Percentiles rank a stretch among this genome's conserved stretches.
Conservation (phyloP, 1,284 basidiomycete genomes). For the Veloporphyrellus conicus region DNA sequence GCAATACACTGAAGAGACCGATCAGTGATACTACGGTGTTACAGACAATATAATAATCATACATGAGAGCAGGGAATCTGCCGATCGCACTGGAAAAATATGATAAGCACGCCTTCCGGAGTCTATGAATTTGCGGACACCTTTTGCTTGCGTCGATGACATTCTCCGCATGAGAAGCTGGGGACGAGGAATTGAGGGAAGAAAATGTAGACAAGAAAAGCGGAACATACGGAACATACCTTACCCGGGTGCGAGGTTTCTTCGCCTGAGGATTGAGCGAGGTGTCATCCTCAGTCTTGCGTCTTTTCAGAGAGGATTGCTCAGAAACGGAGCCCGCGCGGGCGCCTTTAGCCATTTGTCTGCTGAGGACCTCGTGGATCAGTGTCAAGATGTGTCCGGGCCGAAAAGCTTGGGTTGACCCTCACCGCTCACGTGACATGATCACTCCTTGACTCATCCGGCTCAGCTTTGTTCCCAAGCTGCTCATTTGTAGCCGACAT, state of each 20-base stretch:
- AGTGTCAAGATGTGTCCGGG: constrained; percentile 19
- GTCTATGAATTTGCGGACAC: constrained; percentile 33
- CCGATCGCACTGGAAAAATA: constrained; percentile 60
- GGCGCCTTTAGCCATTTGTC: constrained; percentile 27
- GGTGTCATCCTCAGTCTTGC: constrained; percentile 62
- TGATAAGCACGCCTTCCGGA: constrained; percentile 18
- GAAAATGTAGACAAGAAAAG: constrained; percentile 4
- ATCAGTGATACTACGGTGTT: constrained; percentile 12
- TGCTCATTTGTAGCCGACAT: not conserved
- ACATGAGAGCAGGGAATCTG: constrained; percentile 80
- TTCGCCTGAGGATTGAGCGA: constrained; percentile 45
- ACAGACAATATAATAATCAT: constrained; percentile 9
- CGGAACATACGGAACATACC: constrained; percentile 36
- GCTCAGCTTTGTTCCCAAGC: not conserved
- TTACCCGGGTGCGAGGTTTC: constrained; percentile 72
- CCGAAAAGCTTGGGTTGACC: constrained; percentile 3
- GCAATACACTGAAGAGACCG: constrained; percentile 57
- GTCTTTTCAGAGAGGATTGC: constrained; percentile 46
- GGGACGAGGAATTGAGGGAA: constrained; percentile 7
- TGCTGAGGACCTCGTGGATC: constrained; percentile 28
- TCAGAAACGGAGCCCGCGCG: constrained; percentile 18
- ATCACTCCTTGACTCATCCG: not conserved
- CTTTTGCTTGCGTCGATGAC: constrained; percentile 80
- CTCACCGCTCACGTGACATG: constrained; percentile 29
- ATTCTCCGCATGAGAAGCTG: constrained; percentile 83